Percentiles rank a stretch among this genome's conserved stretches.
Conservation (phyloP, 345 rosid genomes). For the Acer yangbiense region DNA sequence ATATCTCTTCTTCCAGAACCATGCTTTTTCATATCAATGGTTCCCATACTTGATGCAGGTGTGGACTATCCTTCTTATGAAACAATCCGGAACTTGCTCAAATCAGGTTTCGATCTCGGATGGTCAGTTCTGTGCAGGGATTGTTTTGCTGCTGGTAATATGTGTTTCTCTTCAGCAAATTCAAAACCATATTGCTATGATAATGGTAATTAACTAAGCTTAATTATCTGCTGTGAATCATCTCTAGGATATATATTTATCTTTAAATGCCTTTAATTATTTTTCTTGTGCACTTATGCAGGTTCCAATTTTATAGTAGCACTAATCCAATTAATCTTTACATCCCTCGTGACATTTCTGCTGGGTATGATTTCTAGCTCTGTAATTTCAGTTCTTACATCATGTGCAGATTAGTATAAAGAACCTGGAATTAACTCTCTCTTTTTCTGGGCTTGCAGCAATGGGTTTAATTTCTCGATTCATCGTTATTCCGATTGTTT, state of each 20-base stretch:
- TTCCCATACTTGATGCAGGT: conserved; percentile 32
- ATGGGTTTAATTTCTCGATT: not conserved
- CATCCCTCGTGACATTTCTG: not conserved
- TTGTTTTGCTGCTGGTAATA: conserved; percentile 26
- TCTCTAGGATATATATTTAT: not conserved
- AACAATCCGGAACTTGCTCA: conserved; percentile 29
- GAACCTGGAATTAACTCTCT: not conserved
- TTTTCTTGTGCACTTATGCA: not conserved
- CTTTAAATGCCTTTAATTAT: not conserved
- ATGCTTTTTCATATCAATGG: conserved; percentile 33
- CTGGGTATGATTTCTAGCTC: not conserved
- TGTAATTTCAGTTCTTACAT: not conserved
- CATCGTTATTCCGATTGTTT: not conserved
- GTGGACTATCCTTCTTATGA: conserved; percentile 34
- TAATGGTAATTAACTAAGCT: conserved; percentile 8
- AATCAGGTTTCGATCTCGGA: conserved; percentile 43
- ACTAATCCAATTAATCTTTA: not conserved
- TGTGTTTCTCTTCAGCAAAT: conserved; percentile 13
- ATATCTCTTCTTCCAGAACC: conserved; percentile 29
- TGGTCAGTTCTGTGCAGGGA: conserved; percentile 46
- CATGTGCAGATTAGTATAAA: not conserved
- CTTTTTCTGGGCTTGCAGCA: not conserved
- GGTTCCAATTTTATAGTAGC: not conserved
- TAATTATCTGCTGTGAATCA: not conserved
- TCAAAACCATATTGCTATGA: conserved; percentile 23